phyloP scores from a whole-genome alignment of 805 yeast species.

The Kazachstania taianensis region DNA sequence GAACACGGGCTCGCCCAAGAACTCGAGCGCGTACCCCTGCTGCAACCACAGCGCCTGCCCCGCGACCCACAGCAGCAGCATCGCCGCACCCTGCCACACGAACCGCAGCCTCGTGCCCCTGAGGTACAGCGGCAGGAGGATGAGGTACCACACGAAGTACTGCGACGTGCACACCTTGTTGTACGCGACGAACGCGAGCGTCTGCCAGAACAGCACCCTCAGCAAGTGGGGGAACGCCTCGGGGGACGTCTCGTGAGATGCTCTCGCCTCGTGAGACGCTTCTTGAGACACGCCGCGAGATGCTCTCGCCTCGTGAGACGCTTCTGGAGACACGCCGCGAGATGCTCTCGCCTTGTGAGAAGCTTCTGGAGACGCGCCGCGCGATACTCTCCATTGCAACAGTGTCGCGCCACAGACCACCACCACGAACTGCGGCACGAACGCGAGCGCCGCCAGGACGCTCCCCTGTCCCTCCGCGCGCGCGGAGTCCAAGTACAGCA shows the following conservation, averaged over 20 bases:
- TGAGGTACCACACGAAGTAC: constrained; percentile 90
- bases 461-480: constrained; percentile 4
- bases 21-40: constrained; percentile 72
- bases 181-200: constrained; percentile 65
- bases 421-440: constrained; percentile 65
- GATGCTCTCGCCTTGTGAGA: background rate
- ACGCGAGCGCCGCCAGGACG: constrained; percentile 43
- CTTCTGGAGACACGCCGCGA: too few species aligned
- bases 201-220: constrained; percentile 60
- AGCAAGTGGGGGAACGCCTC: constrained; percentile 20
- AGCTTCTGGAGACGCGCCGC: too few species aligned
- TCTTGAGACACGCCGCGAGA: too few species aligned
- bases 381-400: background rate
- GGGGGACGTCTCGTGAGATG: too few species aligned
- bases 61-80: constrained; percentile 49
- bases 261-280: too few species aligned
- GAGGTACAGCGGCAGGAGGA: constrained; percentile 67
- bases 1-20: constrained; percentile 59
- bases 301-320: background rate
- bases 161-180: constrained; percentile 88
- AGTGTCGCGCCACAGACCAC: constrained; percentile 31
- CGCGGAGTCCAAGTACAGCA: constrained; percentile 54
- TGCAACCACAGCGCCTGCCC: constrained; percentile 72
- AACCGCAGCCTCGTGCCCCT: constrained; percentile 34
- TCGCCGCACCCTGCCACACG: constrained; percentile 32